Evolutionary conservation across 1,284 basidiomycete genomes (phyloP).

Genomic region (Porogramme epimiltina): DNA sequence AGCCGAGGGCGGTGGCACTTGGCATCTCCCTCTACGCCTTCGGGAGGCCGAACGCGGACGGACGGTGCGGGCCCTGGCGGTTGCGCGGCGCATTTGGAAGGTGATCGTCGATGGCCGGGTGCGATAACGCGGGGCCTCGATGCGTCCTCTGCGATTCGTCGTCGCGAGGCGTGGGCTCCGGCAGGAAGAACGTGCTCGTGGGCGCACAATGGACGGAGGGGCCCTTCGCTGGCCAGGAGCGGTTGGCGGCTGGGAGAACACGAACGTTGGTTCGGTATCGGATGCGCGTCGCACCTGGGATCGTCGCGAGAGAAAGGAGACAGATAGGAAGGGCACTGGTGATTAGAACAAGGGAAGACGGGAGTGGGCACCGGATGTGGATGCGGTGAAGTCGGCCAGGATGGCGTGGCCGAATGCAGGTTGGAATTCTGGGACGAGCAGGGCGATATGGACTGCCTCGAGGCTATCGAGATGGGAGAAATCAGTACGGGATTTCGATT

Average conservation of each 20-base stretch:
- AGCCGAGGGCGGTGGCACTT: conserved; percentile 6
- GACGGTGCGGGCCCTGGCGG: conserved; percentile 2
- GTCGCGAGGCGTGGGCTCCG: conserved; percentile 1
- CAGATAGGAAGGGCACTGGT: no score
- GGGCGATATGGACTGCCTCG: conserved; percentile 1
- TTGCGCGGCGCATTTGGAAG: conserved; percentile 13
- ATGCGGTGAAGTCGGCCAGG: not conserved
- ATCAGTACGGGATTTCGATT: conserved; percentile 9
- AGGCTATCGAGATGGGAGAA: conserved; percentile 10
- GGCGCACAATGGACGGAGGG: not conserved
- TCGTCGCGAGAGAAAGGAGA: conserved; percentile 2
- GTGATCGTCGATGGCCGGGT: conserved; percentile 21
- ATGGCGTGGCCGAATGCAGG: not conserved
- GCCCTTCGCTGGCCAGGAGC: no score
- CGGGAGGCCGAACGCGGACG: conserved; percentile 1
- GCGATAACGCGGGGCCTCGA: conserved; percentile 16
- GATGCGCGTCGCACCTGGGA: conserved; percentile 7
- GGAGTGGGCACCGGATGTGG: conserved; percentile 8
- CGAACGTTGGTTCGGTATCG: conserved; percentile 16
- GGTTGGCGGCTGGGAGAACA: not conserved
- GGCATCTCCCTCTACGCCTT: no score
- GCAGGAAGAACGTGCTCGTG: conserved; percentile 14
- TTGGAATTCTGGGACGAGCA: conserved; percentile 1
- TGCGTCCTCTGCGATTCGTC: not conserved
- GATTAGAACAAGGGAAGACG: no score